Percentiles rank a stretch among this genome's conserved stretches.
Conservation (phyloP, 768 basidiomycete species). For the Hericium rajendrae region DNA sequence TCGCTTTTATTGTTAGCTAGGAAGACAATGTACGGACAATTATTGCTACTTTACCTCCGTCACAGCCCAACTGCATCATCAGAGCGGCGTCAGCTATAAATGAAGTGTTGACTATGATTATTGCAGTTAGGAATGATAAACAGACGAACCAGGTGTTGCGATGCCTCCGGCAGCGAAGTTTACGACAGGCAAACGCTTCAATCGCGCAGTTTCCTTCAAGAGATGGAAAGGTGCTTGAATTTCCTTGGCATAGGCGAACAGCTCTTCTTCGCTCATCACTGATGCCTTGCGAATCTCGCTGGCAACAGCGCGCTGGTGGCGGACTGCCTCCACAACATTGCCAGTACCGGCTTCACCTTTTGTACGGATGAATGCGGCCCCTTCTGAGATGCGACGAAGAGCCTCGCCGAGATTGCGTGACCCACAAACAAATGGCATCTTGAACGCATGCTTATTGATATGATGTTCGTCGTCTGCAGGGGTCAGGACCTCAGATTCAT, state of each 20-base stretch:
- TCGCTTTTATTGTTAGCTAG: constrained; percentile 4
- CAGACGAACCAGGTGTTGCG: constrained; percentile 69
- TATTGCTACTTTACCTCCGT: constrained; percentile 59
- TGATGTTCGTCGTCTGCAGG: constrained; percentile 94
- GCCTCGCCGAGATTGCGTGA: constrained; percentile 94
- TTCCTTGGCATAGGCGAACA: constrained; percentile 88
- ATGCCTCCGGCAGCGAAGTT: constrained; percentile 95
- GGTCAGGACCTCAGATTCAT: constrained; percentile 91
- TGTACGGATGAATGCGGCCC: constrained; percentile 96
- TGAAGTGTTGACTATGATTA: constrained; percentile 9
- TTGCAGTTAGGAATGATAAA: background rate
- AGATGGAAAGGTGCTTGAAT: constrained; percentile 91
- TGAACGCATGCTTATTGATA: constrained; percentile 94
- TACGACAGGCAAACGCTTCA: constrained; percentile 90
- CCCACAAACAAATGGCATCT: constrained; percentile 94
- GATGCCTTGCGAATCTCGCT: constrained; percentile 78
- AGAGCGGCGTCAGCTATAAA: constrained; percentile 80
- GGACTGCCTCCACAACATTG: constrained; percentile 89
- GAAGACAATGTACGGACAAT: background rate
- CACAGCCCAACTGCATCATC: constrained; percentile 98
- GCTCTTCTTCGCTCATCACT: constrained; percentile 89
- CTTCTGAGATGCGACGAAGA: constrained; percentile 90
- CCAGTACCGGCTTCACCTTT: constrained; percentile 91
- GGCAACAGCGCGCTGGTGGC: constrained; percentile 79
- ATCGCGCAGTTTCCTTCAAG: constrained; percentile 88